phyloP scores from a whole-genome alignment of 2,329 filamentous ascomycete species.

The Emmonsia crescens region DNA sequence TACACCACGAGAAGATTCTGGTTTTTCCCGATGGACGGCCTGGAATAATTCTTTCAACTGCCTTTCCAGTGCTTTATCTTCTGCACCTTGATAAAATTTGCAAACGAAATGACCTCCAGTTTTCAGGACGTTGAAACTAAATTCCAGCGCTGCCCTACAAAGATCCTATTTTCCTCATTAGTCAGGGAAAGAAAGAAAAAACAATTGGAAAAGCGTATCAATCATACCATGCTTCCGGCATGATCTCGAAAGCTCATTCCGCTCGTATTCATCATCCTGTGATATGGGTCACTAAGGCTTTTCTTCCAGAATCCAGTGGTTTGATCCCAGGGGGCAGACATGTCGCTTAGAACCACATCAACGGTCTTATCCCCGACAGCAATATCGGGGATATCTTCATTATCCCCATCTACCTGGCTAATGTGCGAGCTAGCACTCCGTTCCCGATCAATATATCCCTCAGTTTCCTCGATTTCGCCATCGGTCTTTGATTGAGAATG shows the following conservation, averaged over 20 bases:
- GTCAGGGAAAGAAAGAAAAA: slow-evolving; percentile 1
- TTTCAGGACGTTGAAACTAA: slow-evolving; percentile 73
- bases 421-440: slow-evolving; percentile 18
- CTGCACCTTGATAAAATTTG: slow-evolving; percentile 90
- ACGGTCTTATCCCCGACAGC: slow-evolving; percentile 45
- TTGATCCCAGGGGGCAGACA: slow-evolving; percentile 94
- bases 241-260: slow-evolving; percentile 81
- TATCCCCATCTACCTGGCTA: slow-evolving; percentile 16
- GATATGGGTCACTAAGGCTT: slow-evolving; percentile 89
- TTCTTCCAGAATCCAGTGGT: slow-evolving; percentile 67
- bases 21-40: slow-evolving; percentile 78
- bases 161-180: slow-evolving; percentile 55
- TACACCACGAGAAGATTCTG: slow-evolving; percentile 79
- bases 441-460: slow-evolving; percentile 18
- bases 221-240: slow-evolving; percentile 78
- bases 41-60: slow-evolving; percentile 65
- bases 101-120: slow-evolving; percentile 83
- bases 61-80: slow-evolving; percentile 70
- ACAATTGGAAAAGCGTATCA: slow-evolving; percentile 6
- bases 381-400: slow-evolving; percentile 16
- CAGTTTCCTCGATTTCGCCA: slow-evolving; percentile 10
- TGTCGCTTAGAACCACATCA: slow-evolving; percentile 94
- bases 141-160: slow-evolving; percentile 72
- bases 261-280: slow-evolving; percentile 99
- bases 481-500: slow-evolving; percentile 6